Evolutionary conservation across 805 yeast species (phyloP).

Genomic region (Metschnikowia lunata): DNA sequence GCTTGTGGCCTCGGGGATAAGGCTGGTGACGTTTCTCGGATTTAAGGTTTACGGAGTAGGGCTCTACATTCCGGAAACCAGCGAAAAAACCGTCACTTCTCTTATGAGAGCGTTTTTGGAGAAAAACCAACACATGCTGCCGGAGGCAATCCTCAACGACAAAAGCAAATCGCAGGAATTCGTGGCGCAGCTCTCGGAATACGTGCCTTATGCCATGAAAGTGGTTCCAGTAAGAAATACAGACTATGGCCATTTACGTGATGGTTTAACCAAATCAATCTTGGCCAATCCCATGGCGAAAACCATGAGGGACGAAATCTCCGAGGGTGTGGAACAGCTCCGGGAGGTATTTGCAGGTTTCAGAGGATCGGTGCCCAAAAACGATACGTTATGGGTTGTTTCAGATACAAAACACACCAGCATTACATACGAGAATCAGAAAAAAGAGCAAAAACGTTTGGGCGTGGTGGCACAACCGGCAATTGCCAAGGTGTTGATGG

Average conservation of each 20-base stretch:
- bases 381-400: constrained; percentile 59
- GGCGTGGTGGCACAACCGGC: constrained; percentile 63
- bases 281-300: constrained; percentile 62
- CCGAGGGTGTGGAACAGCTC: constrained; percentile 63
- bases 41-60: constrained; percentile 89
- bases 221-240: constrained; percentile 87
- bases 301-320: constrained; percentile 32
- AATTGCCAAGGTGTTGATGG: constrained; percentile 61
- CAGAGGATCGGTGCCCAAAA: constrained; percentile 71
- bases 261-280: constrained; percentile 81
- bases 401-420: constrained; percentile 8
- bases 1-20: constrained; percentile 73
- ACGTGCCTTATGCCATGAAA: constrained; percentile 63
- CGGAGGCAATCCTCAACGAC: constrained; percentile 38
- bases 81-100: constrained; percentile 26
- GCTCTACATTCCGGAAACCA: constrained; percentile 65
- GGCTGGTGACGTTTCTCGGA: constrained; percentile 76
- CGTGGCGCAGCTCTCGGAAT: constrained; percentile 51
- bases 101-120: constrained; percentile 7
- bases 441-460: constrained; percentile 24
- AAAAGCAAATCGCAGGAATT: constrained; percentile 48
- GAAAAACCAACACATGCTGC: constrained; percentile 4
- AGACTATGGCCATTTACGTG: constrained; percentile 83
- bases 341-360: constrained; percentile 53
- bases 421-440: constrained; percentile 11